Evolutionary conservation across 345 rosid genomes (phyloP), one percentile per base, ranked within the genome.

Genomic region (Xanthoceras sorbifolium): DNA sequence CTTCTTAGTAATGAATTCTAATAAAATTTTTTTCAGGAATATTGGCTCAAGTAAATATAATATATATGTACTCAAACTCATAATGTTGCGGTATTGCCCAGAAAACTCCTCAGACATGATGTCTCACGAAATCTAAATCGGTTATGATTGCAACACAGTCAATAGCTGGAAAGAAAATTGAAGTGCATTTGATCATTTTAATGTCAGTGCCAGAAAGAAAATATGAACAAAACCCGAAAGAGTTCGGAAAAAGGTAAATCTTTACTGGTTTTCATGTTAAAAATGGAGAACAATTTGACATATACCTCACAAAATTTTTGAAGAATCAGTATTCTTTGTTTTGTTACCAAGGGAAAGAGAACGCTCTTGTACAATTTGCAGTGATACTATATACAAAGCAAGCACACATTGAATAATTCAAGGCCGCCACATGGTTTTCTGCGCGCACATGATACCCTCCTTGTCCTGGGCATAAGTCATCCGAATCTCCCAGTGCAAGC

Each of bases 401-500:
- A 62, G 25, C 29, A 34, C 28, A 36, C 44, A 25, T n/a, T 44
- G 26, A 28, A 55, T 59, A n/a, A 55, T 67, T 85, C 82, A 90
- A 29, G 99, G 98, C 59, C 97, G 88, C 99, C 98, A 95, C 69
- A 70, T 64, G 36, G 93, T 92, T 82, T 93, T 95, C 48, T 93
- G 96, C 0, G 94, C 97, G 80, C 97, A 92, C 64, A 95, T 40
- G 69, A 93, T 86, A 28, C 98, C 97, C 79, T 95, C 98, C 81
- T 88, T 89, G 10, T 90, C 87, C 86, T 93, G 92, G 75, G 89
- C 85, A 79, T 87, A 95, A 78, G 94, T 92, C 90, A 92, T 86
- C 67, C 97, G 86, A 60, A 95, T 95, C 77, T 95, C 98, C 99
- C 99, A 95, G 59, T 85, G 96, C 88, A 95, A 76, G 69, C 91